Evolutionary conservation across 257 asterid species (phyloP).

Genomic region (Eustoma russellianum): DNA sequence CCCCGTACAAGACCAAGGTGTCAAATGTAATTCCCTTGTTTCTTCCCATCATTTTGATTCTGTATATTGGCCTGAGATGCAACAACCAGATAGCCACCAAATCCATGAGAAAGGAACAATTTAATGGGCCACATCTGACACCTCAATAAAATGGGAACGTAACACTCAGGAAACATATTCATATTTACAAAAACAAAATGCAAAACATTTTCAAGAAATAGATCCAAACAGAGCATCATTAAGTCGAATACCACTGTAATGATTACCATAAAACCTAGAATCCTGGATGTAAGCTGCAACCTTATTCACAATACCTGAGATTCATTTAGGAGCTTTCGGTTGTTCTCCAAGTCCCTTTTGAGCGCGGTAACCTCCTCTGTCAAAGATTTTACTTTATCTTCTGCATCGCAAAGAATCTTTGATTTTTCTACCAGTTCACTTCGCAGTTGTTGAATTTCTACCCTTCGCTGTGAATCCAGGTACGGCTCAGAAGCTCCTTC

Average conservation of each 20-base stretch:
- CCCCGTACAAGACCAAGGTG: too few species aligned
- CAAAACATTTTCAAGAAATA: too few species aligned
- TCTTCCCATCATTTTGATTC: too few species aligned
- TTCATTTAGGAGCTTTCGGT: conserved; percentile 77
- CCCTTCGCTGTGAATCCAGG: conserved; percentile 32
- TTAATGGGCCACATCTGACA: too few species aligned
- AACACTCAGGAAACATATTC: too few species aligned
- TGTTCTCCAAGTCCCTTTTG: conserved; percentile 63
- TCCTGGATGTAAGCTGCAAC: background rate
- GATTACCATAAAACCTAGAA: background rate
- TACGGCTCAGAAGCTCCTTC: conserved; percentile 28
- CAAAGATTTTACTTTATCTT: conserved; percentile 41
- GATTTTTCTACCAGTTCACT: conserved; percentile 52
- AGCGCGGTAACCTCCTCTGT: conserved; percentile 58
- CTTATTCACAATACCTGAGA: conserved; percentile 65
- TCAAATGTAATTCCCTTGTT: too few species aligned
- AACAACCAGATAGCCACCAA: too few species aligned
- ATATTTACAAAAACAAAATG: too few species aligned
- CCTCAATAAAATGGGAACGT: too few species aligned
- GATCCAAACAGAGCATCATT: background rate
- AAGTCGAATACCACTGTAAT: background rate
- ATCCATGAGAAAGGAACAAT: too few species aligned
- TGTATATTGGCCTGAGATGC: too few species aligned
- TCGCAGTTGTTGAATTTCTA: conserved; percentile 36
- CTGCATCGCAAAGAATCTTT: conserved; percentile 49